Percentiles rank a stretch among this genome's conserved stretches.
Evolutionary conservation across 1,284 basidiomycete species (phyloP).

Genomic region (Wallemia ichthyophaga): DNA sequence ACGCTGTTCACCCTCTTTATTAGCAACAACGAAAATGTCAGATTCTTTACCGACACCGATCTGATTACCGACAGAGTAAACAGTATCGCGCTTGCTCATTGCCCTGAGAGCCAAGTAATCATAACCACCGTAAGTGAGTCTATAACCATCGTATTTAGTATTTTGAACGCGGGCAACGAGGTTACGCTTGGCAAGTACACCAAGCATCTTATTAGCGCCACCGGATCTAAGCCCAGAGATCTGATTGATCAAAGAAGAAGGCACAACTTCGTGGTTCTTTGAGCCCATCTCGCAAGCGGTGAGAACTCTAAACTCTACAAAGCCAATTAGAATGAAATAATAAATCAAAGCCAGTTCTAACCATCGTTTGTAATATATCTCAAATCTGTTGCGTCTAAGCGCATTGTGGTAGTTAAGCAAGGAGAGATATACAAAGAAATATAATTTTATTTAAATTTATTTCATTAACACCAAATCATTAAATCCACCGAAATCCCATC

Average conservation of each 20-base stretch:
- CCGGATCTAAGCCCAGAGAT: conserved; percentile 71
- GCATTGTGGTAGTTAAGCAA: conserved; percentile 26
- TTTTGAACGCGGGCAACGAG: conserved; percentile 71
- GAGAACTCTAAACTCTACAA: conserved; percentile 48
- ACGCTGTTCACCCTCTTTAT: conserved; percentile 49
- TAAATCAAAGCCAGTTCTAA: neutral
- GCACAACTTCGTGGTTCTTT: conserved; percentile 91
- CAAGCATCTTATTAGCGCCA: conserved; percentile 74
- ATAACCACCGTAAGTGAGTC: conserved; percentile 88
- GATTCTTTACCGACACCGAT: conserved; percentile 97
- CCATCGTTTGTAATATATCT: conserved; percentile 66
- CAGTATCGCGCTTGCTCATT: conserved; percentile 55
- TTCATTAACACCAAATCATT: neutral
- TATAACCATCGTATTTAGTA: conserved; percentile 83
- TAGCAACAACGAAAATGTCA: conserved; percentile 79
- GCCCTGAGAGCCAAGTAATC: conserved; percentile 85
- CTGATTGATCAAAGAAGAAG: conserved; percentile 58
- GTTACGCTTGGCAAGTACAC: conserved; percentile 66
- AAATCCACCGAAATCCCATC: neutral
- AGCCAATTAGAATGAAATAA: neutral
- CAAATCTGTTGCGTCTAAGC: conserved; percentile 77
- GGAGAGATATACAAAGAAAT: neutral
- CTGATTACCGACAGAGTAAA: conserved; percentile 69
- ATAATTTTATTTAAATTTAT: neutral
- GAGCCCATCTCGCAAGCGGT: conserved; percentile 91